A percentile compares a stretch with the other conserved stretches of the same genome.
Conservation (phyloP, 2,329 filamentous ascomycete genomes). For the Didymella lethalis region DNA sequence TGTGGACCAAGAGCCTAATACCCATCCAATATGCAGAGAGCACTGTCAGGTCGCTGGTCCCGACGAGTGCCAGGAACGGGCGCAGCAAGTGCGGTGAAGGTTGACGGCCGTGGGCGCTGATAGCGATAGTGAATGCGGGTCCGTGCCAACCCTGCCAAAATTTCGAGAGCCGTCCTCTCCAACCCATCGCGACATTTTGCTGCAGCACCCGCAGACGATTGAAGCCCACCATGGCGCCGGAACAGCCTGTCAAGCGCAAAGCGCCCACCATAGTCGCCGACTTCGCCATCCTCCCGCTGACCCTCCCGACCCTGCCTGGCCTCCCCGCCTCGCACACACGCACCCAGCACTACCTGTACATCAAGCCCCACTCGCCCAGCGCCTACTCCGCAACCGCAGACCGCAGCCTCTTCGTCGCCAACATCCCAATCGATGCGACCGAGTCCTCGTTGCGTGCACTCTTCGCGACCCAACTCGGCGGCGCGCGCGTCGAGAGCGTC, state of each 20-base stretch:
- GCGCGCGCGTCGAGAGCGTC: slow-evolving; percentile 79
- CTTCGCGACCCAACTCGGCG: slow-evolving; percentile 76
- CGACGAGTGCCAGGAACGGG: neutral
- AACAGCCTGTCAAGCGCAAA: slow-evolving; percentile 27
- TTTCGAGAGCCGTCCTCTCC: slow-evolving; percentile 34
- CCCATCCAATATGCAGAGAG: neutral
- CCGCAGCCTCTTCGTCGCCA: slow-evolving; percentile 89
- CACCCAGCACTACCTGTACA: slow-evolving; percentile 82
- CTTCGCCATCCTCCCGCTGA: slow-evolving; percentile 74
- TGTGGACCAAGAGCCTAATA: neutral
- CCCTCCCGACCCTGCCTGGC: slow-evolving; percentile 56
- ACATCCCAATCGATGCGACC: slow-evolving; percentile 85
- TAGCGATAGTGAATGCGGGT: slow-evolving; percentile 1
- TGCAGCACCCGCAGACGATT: neutral
- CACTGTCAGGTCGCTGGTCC: neutral
- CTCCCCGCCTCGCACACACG: slow-evolving; percentile 56
- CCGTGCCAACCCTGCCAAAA: slow-evolving; percentile 47
- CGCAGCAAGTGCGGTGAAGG: neutral
- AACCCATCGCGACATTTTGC: neutral
- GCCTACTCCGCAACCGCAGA: slow-evolving; percentile 66
- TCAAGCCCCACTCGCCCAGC: slow-evolving; percentile 83
- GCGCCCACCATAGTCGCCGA: slow-evolving; percentile 58
- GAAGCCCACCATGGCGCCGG: slow-evolving; percentile 29
- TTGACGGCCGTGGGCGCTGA: neutral
- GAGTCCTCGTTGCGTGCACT: slow-evolving; percentile 77